Base-by-base conservation (phyloP, 495 filamentous ascomycete genomes). In the Rhypophila decipiens region DNA sequence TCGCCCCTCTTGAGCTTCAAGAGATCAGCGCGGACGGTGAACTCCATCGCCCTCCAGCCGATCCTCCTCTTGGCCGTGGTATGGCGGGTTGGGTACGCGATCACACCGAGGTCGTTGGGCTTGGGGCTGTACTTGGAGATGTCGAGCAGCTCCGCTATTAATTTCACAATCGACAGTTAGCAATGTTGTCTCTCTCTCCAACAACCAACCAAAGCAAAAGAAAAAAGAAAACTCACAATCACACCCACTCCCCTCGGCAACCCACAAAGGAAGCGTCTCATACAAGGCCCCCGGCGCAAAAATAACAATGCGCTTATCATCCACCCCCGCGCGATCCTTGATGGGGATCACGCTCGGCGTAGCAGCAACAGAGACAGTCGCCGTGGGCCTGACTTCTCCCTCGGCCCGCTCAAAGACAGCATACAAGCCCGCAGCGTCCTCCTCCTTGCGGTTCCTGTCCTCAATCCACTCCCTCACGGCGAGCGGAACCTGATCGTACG, bases 391-490 rank as follows among this genome's bases (percentile, higher is more conserved):
- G 0, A 46, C 58, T 12, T 19, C 42, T 21, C 33, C 34, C 5
- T 19, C 10, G 2, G 58, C 47, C 29, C 43, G 47, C 5, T 40
- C 29, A 29, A 57, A 66, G 2, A 68, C 52, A 9, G 58, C 65
- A 46, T 56, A 68, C 24, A 68, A 34, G 0, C 65, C 63, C 1
- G 51, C 57, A 13, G 27, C 7, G 0, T 42, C 18, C 2, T 51
- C 52, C n/a, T 47, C 34, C 10, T 33, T 51, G 7, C 58, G 51
- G 39, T 64, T 63, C 47, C 60, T 56, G 42, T 60, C 55, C 55
- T 68, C 65, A 40, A 68, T 68, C 65, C 65, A 68, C 53, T 63
- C 56, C 33, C 61, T 48, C 44, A 66, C 61, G 17, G 21, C 22
- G 19, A 66, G 12, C 18, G 65, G 65, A 13, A 68, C 29, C 2